These are phyloP conservation scores for Globisporangium viniferum DNA, from an alignment of 352 stramenopile genomes.

Conservation along the genomic window DNA sequence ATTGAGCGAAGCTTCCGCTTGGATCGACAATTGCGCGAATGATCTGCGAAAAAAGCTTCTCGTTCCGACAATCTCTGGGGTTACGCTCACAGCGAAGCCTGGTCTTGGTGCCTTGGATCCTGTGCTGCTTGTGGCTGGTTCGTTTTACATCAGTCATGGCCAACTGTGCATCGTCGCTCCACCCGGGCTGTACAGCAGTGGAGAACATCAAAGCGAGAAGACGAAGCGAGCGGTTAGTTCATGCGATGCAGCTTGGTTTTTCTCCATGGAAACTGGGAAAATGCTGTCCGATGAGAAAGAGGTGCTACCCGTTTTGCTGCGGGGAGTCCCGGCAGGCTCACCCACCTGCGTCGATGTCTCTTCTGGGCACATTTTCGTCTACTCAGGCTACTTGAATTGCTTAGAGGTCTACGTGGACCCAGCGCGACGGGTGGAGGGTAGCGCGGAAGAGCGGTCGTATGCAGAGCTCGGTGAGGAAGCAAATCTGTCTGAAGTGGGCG, in stretches of 20 bases:
- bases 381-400: constrained; percentile 68
- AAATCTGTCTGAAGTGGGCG: constrained; percentile 27
- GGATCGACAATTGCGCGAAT: constrained; percentile 41
- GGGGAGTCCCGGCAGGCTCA: constrained; percentile 59
- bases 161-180: constrained; percentile 67
- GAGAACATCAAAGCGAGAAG: constrained; percentile 35
- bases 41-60: constrained; percentile 45
- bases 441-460: background rate
- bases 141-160: constrained; percentile 57
- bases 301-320: constrained; percentile 39
- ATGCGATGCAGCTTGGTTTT: constrained; percentile 69
- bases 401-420: constrained; percentile 50
- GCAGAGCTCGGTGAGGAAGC: constrained; percentile 3
- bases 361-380: constrained; percentile 54
- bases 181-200: constrained; percentile 47
- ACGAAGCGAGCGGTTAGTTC: constrained; percentile 41
- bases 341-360: constrained; percentile 52
- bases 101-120: constrained; percentile 50
- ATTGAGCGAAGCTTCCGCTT: constrained; percentile 38
- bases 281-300: constrained; percentile 24
- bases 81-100: constrained; percentile 28
- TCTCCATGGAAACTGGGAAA: constrained; percentile 44
- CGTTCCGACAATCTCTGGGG: constrained; percentile 32
- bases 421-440: constrained; percentile 4
- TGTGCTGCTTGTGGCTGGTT: constrained; percentile 68